These are phyloP conservation scores for Mortierella hygrophila DNA, from an alignment of 192 early-diverging fungal genomes.

Conservation along the genomic window DNA sequence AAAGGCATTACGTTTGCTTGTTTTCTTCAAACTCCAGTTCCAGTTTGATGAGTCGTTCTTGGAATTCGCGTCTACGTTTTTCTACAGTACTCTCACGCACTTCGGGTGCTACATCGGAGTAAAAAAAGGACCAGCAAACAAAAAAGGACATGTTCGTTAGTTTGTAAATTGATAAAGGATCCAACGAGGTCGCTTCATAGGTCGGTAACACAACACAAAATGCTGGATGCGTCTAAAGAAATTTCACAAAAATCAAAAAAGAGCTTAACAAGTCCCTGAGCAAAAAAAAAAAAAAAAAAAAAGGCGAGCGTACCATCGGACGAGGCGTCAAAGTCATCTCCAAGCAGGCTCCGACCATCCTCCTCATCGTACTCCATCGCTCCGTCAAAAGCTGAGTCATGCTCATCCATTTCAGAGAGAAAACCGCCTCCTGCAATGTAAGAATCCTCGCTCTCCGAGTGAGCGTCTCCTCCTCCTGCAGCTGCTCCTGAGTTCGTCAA, in stretches of 20 bases:
- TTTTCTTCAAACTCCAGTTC: slow-evolving; percentile 71
- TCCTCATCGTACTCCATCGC: slow-evolving; percentile 54
- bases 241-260: not conserved
- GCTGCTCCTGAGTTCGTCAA: not conserved
- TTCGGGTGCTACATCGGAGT: slow-evolving; percentile 14
- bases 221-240: not conserved
- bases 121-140: not conserved
- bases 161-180: not conserved
- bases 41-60: slow-evolving; percentile 67
- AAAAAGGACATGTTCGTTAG: not conserved
- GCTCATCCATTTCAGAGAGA: slow-evolving; percentile 55
- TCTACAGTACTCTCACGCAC: slow-evolving; percentile 65
- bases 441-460: slow-evolving; percentile 50
- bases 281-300: no score
- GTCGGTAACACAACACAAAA: not conserved
- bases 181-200: not conserved
- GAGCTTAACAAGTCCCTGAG: not conserved
- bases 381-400: slow-evolving; percentile 52
- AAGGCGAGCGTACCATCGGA: slow-evolving; percentile 33
- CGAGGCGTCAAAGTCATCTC: slow-evolving; percentile 53
- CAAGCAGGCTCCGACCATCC: slow-evolving; percentile 46
- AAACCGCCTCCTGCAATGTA: slow-evolving; percentile 44
- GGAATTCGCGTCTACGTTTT: slow-evolving; percentile 65
- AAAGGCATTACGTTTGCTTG: slow-evolving; percentile 67
- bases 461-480: not conserved